A percentile compares a stretch with the other conserved stretches of the same genome.
Evolutionary conservation across 345 rosid species (phyloP).

Genomic region (Salix exigua): DNA sequence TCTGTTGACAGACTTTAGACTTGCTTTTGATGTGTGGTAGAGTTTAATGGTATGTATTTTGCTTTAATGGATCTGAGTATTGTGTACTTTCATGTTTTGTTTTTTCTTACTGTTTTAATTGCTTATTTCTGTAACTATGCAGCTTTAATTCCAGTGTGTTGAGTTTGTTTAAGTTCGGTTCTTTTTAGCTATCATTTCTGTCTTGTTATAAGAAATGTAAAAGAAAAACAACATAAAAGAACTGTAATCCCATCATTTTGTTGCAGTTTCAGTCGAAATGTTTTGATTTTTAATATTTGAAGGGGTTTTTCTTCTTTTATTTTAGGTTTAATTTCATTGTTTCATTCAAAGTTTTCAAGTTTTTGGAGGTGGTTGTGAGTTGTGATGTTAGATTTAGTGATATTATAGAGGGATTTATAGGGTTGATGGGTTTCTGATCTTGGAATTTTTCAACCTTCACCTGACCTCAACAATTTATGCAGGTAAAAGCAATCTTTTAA

Average conservation of each 20-base stretch:
- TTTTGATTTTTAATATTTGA: background rate
- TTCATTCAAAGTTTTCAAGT: background rate
- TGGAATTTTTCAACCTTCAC: slow-evolving; percentile 7
- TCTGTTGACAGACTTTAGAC: background rate
- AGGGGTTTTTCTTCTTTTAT: background rate
- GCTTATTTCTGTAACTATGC: background rate
- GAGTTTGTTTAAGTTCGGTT: background rate
- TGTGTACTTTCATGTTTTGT: background rate
- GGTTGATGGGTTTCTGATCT: slow-evolving; percentile 2
- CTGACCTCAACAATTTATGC: background rate
- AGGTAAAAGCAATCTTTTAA: slow-evolving; percentile 4
- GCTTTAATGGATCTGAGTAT: slow-evolving; percentile 19
- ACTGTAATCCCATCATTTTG: background rate
- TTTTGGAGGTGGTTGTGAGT: background rate
- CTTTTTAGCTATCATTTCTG: background rate
- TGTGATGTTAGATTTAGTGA: background rate
- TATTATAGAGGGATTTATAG: background rate
- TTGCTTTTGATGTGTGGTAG: background rate
- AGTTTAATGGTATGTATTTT: slow-evolving; percentile 15
- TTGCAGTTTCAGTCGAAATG: background rate
- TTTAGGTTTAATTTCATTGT: background rate
- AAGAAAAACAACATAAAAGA: background rate
- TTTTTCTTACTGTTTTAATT: background rate
- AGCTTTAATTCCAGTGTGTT: background rate
- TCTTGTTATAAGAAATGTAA: too few species aligned